Base-by-base conservation (phyloP, 2,329 filamentous ascomycete species). In the Talaromyces rugulosus region DNA sequence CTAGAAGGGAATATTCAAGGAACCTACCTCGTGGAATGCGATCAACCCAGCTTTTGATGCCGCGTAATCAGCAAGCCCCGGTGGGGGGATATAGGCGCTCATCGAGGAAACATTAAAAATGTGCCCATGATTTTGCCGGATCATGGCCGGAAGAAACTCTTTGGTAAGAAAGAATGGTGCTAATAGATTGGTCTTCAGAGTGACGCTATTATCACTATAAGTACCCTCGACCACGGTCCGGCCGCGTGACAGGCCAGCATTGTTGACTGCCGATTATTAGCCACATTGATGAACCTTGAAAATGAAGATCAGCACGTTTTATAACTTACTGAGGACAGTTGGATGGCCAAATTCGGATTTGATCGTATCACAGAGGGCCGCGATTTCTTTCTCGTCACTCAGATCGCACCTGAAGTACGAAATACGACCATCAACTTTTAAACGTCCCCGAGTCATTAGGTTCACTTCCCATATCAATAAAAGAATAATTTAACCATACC, bases 371-470 rank as follows among this genome's bases (percentile, higher is more conserved):
- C 71, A 75, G 0, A 76, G 61, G 2, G 56, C 33, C 14, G 62
- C 63, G 42, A 79, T 70, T 9, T 69, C 69, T 3, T 64, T 63
- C 1, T 72, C 56, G 34, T 77, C 69, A 4, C 75, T 78, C 0
- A 81, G 67, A 52, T 81, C 78, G 58, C 75, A 79, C 12, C 68
- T 66, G 66, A 75, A 79, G 64, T 67, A 67, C 2, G 33, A 27
- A 23, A 61, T 30, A 40, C 51, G 56, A 42, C 47, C 30, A 14
- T 27, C 34, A 23, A 23, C 23, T 23, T n/a, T 51, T 58, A 23
- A 36, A 6, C 5, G 30, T 28, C 42, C 18, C 40, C 27, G 31
- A 16, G 16, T 56, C 7, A 36, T 18, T n/a, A 36, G 33, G 11
- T 30, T 33, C 9, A 1, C 23, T 30, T 50, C 12, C 5, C 33